Conservation (phyloP, 441 rosid genomes). For the Populus hybrid region DNA sequence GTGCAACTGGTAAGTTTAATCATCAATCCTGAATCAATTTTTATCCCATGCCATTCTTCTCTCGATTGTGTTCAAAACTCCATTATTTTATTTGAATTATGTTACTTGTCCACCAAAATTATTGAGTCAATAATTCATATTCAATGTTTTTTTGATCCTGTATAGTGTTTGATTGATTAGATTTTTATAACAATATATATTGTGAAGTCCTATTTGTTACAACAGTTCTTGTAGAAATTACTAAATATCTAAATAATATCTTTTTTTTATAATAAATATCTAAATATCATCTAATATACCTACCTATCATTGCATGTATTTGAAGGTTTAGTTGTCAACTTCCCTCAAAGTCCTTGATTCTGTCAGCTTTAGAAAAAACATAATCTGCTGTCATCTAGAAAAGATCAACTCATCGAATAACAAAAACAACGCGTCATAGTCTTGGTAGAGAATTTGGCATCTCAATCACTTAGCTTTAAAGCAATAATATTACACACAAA, state of each 20-base stretch:
- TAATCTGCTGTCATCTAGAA: background rate
- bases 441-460: background rate
- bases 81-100: background rate
- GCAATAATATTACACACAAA: background rate
- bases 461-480: conserved; percentile 15
- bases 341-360: background rate
- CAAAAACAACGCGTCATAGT: conserved; percentile 4
- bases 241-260: background rate
- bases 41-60: background rate
- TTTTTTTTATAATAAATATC: background rate
- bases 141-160: background rate
- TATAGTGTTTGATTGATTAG: background rate
- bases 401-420: conserved; percentile 6
- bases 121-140: background rate
- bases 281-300: background rate
- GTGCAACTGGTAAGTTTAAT: conserved; percentile 33
- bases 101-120: background rate
- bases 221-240: background rate
- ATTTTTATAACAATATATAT: background rate
- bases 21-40: background rate
- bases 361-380: background rate
- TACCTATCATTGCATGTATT: conserved; percentile 18
- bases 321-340: background rate
- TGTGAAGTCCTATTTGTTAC: background rate
- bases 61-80: background rate